Evolutionary conservation across 2,329 filamentous ascomycete species (phyloP).

Genomic region (Cryphonectria parasitica): DNA sequence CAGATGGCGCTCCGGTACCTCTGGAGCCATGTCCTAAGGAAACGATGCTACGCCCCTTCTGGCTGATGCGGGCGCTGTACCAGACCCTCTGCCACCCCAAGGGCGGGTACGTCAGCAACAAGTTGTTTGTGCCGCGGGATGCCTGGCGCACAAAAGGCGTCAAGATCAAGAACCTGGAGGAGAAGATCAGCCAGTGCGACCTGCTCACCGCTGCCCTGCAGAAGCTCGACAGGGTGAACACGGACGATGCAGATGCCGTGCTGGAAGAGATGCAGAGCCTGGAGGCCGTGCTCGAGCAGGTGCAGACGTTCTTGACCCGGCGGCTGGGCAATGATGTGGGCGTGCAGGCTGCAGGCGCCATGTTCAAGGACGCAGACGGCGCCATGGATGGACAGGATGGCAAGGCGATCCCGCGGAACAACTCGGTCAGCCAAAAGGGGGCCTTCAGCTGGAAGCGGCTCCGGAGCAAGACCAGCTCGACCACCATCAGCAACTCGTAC

Average conservation of each 20-base stretch:
- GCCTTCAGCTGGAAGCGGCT: conserved; percentile 89
- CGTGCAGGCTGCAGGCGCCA: conserved; percentile 69
- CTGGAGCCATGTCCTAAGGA: conserved; percentile 92
- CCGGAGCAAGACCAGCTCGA: conserved; percentile 82
- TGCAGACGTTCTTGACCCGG: conserved; percentile 74
- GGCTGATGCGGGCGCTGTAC: conserved; percentile 94
- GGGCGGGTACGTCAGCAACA: conserved; percentile 88
- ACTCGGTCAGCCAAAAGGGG: conserved; percentile 74
- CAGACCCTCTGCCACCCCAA: conserved; percentile 90
- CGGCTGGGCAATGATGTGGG: conserved; percentile 95
- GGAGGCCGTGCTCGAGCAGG: conserved; percentile 83
- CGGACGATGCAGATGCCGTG: conserved; percentile 86
- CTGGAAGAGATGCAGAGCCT: conserved; percentile 92
- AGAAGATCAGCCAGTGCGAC: conserved; percentile 93
- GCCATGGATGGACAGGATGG: conserved; percentile 48
- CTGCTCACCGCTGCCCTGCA: conserved; percentile 85
- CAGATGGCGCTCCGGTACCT: conserved; percentile 68
- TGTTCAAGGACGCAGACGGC: conserved; percentile 72
- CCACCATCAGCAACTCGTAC: conserved; percentile 59
- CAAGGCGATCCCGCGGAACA: conserved; percentile 54
- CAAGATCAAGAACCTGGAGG: conserved; percentile 87
- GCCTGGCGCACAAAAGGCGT: conserved; percentile 94
- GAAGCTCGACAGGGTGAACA: conserved; percentile 83
- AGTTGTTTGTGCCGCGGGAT: conserved; percentile 88
- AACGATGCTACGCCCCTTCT: conserved; percentile 89